Conservation (phyloP, 352 stramenopile species). For the Phytophthora rubi region DNA sequence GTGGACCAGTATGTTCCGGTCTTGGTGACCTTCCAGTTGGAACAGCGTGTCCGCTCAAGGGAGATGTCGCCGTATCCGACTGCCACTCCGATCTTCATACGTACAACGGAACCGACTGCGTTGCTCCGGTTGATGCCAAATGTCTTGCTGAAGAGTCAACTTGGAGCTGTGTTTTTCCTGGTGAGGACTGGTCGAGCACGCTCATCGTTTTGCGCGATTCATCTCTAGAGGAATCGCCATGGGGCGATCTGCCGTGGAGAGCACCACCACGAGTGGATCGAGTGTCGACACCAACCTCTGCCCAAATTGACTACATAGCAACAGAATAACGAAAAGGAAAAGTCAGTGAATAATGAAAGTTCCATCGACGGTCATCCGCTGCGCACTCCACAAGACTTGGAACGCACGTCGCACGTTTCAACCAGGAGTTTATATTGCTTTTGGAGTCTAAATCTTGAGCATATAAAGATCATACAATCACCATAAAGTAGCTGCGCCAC, state of each 20-base stretch:
- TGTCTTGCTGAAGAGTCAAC: conserved; percentile 30
- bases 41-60: conserved; percentile 45
- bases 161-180: conserved; percentile 37
- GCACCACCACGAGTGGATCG: conserved; percentile 16
- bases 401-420: conserved; percentile 5
- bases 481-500: conserved; percentile 28
- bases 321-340: conserved; percentile 6
- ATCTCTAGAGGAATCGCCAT: conserved; percentile 11
- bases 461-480: conserved; percentile 23
- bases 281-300: not conserved
- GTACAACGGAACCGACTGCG: conserved; percentile 42
- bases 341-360: not conserved
- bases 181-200: conserved; percentile 11
- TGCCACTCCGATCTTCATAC: conserved; percentile 46
- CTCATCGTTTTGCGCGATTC: conserved; percentile 5
- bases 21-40: conserved; percentile 31
- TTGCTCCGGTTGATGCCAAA: conserved; percentile 36
- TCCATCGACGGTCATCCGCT: no score
- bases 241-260: conserved; percentile 21
- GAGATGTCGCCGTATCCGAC: conserved; percentile 31
- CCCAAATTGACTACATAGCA: conserved; percentile 4
- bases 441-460: conserved; percentile 9
- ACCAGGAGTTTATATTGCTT: not conserved
- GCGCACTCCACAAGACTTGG: not conserved
- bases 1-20: conserved; percentile 47